Evolutionary conservation across 1,139 yeast genomes (phyloP).

Genomic region (Yamadazyma sp.): DNA sequence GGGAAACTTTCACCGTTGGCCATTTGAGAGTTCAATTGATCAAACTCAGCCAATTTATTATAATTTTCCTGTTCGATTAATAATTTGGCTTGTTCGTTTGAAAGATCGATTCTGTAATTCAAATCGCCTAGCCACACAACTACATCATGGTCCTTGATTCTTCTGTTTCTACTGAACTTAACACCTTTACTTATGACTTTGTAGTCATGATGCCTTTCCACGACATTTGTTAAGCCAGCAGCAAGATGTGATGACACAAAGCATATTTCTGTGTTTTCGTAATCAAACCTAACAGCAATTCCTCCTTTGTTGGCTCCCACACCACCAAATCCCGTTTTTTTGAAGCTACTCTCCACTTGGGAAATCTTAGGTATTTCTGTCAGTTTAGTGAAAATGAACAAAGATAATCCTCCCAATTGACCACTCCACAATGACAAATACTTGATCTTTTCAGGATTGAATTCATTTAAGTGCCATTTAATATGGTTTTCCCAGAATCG

Average conservation of each 20-base stretch:
- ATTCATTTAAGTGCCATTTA: constrained; percentile 51
- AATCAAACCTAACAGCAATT: constrained; percentile 76
- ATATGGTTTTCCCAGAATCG: constrained; percentile 79
- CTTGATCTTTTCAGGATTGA: constrained; percentile 36
- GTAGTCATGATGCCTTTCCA: constrained; percentile 83
- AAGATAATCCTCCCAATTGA: constrained; percentile 90
- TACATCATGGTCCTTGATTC: constrained; percentile 71
- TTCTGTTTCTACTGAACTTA: constrained; percentile 49
- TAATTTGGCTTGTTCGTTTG: constrained; percentile 67
- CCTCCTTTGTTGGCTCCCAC: constrained; percentile 96
- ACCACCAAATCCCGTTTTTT: constrained; percentile 94
- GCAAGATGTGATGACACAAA: constrained; percentile 87
- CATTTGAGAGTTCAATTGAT: constrained; percentile 76
- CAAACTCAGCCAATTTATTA: constrained; percentile 60
- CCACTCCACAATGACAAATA: constrained; percentile 79
- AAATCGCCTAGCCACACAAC: constrained; percentile 95
- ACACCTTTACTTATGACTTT: constrained; percentile 62
- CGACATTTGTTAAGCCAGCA: constrained; percentile 78
- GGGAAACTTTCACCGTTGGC: constrained; percentile 64
- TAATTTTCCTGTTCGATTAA: constrained; percentile 51
- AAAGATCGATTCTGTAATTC: constrained; percentile 74
- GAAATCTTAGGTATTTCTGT: constrained; percentile 49
- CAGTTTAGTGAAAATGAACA: constrained; percentile 68
- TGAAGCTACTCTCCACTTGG: constrained; percentile 72
- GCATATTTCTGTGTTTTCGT: constrained; percentile 73